A percentile compares a stretch with the other conserved stretches of the same genome.
These are phyloP conservation scores for Diutina sp. DNA, from an alignment of 1,139 yeast genomes.

Conservation along the genomic window DNA sequence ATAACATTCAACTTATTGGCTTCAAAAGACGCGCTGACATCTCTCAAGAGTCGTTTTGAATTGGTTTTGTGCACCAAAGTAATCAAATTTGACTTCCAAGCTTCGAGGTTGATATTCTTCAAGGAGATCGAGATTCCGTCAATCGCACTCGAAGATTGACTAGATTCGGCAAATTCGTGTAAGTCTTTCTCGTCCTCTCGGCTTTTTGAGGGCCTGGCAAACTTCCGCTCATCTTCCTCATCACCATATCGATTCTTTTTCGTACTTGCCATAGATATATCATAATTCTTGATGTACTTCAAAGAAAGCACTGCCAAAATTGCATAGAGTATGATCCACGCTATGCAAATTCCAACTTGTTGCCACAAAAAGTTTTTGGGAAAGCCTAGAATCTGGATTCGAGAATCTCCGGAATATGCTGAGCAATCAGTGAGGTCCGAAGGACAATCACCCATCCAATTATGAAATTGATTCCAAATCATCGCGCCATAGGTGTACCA, in stretches of 20 bases:
- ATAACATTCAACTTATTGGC: neutral
- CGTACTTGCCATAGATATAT: neutral
- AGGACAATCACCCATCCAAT: conserved; percentile 47
- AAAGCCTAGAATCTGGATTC: conserved; percentile 47
- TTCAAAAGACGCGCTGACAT: neutral
- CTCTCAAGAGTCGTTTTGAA: too few relatives aligned
- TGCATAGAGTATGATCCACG: neutral
- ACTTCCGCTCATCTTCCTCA: neutral
- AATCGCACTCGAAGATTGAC: too few relatives aligned
- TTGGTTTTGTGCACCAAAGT: neutral
- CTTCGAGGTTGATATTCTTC: neutral
- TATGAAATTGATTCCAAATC: conserved; percentile 51
- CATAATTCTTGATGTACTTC: neutral
- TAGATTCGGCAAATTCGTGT: too few relatives aligned
- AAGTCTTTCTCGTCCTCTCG: too few relatives aligned
- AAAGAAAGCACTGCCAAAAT: neutral
- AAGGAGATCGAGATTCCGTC: too few relatives aligned
- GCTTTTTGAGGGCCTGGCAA: too few relatives aligned
- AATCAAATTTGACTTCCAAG: too few relatives aligned
- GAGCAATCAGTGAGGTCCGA: conserved; percentile 15
- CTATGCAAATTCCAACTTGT: neutral
- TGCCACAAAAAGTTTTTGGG: conserved; percentile 24
- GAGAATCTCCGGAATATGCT: conserved; percentile 41
- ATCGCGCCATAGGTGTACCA: conserved; percentile 74
- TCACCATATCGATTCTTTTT: neutral